Conservation (phyloP, 2,329 filamentous ascomycete species). For the Periglandula ipomoeae region DNA sequence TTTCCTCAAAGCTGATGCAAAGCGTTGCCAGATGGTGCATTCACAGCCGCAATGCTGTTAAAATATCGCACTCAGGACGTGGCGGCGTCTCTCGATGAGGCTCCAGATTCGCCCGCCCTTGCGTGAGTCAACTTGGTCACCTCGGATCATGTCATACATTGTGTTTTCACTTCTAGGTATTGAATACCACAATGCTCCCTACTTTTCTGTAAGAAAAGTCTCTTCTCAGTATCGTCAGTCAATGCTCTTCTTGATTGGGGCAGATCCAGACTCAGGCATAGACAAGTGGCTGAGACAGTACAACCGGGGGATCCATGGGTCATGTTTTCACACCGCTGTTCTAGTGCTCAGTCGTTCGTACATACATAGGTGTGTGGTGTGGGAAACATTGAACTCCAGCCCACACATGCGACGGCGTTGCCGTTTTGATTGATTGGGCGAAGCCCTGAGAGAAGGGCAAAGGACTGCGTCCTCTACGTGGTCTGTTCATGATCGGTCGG, state of each 20-base stretch:
- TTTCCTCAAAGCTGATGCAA: background rate
- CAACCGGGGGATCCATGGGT: background rate
- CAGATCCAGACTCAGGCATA: background rate
- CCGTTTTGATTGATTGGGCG: background rate
- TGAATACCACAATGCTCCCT: background rate
- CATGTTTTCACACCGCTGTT: constrained; percentile 7
- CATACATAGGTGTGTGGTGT: too few relatives aligned
- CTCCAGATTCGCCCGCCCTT: too few relatives aligned
- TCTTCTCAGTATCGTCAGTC: background rate
- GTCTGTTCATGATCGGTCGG: too few relatives aligned
- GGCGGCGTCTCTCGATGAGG: too few relatives aligned
- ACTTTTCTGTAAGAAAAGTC: background rate
- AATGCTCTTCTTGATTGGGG: background rate
- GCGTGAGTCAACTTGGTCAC: too few relatives aligned
- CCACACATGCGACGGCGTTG: background rate
- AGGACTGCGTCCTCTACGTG: too few relatives aligned
- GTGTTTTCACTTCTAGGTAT: too few relatives aligned
- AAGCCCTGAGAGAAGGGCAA: background rate
- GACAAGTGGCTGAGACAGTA: constrained; percentile 8
- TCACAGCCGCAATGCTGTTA: too few relatives aligned
- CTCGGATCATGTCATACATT: too few relatives aligned
- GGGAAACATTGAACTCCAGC: background rate
- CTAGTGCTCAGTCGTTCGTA: background rate
- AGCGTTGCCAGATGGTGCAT: too few relatives aligned
- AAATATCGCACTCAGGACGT: too few relatives aligned